Evolutionary conservation across 2,329 filamentous ascomycete genomes (phyloP), one percentile per base, ranked within the genome.

Genomic region (Plectosphaerella sp.): DNA sequence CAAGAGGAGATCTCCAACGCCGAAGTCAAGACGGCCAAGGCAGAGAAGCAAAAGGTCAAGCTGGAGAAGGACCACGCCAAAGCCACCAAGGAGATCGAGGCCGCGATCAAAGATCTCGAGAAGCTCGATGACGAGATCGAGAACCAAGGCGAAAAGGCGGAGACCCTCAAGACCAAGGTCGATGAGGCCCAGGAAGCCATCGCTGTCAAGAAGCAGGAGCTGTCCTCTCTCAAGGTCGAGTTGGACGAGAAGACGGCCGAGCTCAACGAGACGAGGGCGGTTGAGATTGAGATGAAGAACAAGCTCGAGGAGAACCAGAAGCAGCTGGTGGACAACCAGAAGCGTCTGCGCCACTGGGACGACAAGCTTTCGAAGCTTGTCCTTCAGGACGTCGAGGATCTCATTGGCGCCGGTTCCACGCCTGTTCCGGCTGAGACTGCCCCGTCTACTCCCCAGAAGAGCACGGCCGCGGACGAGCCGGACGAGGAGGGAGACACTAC

Each of bases 221-320:
- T 99, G 3, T 80, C 85, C 46, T 76, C 82, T 10, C 70, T 97
- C 52, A 99, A 97, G 72, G 75, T 82, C 4, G 89, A 96, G 61
- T 79, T 97, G 11, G 93, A 99, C 59, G 86, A 89, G 61, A 96
- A 92, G 76, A 88, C 84, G 2, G 74, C 86, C 0, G 91, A 95
- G 66, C 79, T 97, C 52, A 97, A 97, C 64, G 88, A 91, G 64
- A 96, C 88, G 0, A 84, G 93, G 10, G 92, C 91, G 1, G 77
- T 87, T 3, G 94, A 99, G 69, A 97, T 99, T 55, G 94, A 99
- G 70, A 97, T 97, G 91, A 88, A 89, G 57, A 97, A 97, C 72
- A 96, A 96, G 73, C 85, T 99, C 1, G 94, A 97, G 64, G 93
- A 97, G 65, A 94, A 93, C 67, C 89, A 96, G 59, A 99, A 99